These are phyloP conservation scores for Globisporangium sylvaticum DNA, from an alignment of 352 stramenopile species.

Conservation along the genomic window DNA sequence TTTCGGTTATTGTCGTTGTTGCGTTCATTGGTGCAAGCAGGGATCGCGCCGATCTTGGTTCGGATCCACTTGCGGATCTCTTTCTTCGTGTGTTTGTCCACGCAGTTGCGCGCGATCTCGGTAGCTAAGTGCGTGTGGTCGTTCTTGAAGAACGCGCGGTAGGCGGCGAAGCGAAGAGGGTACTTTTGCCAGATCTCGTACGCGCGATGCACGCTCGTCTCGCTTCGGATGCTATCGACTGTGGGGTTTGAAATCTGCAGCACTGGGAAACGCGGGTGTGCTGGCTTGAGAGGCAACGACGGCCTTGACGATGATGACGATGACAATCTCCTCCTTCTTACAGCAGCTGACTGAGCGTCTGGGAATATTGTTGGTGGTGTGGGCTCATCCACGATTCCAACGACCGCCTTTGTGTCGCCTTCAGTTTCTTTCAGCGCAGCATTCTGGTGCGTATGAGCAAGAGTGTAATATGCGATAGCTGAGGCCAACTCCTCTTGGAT, in stretches of 20 bases:
- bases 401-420: neutral
- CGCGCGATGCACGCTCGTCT: neutral
- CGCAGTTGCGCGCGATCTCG: conserved; percentile 8
- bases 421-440: neutral
- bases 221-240: neutral
- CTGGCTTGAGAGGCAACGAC: neutral
- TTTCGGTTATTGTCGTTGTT: neutral
- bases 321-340: neutral
- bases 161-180: conserved; percentile 1
- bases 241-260: neutral
- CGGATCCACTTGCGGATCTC: conserved; percentile 10
- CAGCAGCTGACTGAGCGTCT: neutral
- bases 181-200: conserved; percentile 2
- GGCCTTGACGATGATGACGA: neutral
- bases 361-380: neutral
- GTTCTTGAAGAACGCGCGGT: conserved; percentile 10
- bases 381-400: neutral
- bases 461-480: neutral
- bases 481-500: neutral
- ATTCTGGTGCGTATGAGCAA: neutral
- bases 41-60: conserved; percentile 3
- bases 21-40: neutral
- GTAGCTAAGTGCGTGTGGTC: conserved; percentile 7
- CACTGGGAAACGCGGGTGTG: neutral
- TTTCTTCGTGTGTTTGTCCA: conserved; percentile 3